Percentiles rank a stretch among this genome's conserved stretches.
Evolutionary conservation across 805 yeast species (phyloP).

Genomic region (Zygosaccharomyces lentus): DNA sequence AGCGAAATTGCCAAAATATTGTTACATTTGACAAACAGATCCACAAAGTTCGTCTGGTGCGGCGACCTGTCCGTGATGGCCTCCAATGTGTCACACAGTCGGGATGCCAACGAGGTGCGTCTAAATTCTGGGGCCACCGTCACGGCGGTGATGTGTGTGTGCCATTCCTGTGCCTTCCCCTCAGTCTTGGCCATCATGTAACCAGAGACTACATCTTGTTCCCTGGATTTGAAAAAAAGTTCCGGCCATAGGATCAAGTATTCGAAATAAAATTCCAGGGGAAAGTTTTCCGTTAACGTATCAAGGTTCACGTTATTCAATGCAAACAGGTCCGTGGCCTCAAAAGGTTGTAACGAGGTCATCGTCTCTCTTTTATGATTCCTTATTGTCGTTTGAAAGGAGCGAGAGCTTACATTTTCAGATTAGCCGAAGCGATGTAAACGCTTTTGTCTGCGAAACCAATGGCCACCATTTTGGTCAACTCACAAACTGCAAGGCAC

Average conservation of each 20-base stretch:
- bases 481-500: conserved; percentile 19
- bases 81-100: conserved; percentile 69
- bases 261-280: conserved; percentile 75
- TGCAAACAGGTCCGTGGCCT: conserved; percentile 75
- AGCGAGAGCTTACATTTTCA: conserved; percentile 2
- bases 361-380: conserved; percentile 35
- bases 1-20: conserved; percentile 73
- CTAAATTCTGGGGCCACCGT: conserved; percentile 81
- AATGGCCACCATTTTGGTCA: conserved; percentile 12
- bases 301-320: conserved; percentile 78
- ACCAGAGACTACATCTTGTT: conserved; percentile 49
- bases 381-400: neutral
- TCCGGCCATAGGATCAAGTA: conserved; percentile 87
- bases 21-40: conserved; percentile 85
- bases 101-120: conserved; percentile 79
- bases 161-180: conserved; percentile 84
- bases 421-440: conserved; percentile 1
- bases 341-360: conserved; percentile 88
- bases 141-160: conserved; percentile 93
- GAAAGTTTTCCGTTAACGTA: conserved; percentile 87
- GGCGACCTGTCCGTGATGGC: conserved; percentile 73
- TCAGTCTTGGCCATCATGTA: conserved; percentile 97
- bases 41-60: conserved; percentile 78
- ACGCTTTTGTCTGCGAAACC: conserved; percentile 20
- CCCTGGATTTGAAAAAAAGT: conserved; percentile 72